These are phyloP conservation scores for Aspergillus sergii DNA, from an alignment of 2,329 filamentous ascomycete genomes.

Conservation along the genomic window DNA sequence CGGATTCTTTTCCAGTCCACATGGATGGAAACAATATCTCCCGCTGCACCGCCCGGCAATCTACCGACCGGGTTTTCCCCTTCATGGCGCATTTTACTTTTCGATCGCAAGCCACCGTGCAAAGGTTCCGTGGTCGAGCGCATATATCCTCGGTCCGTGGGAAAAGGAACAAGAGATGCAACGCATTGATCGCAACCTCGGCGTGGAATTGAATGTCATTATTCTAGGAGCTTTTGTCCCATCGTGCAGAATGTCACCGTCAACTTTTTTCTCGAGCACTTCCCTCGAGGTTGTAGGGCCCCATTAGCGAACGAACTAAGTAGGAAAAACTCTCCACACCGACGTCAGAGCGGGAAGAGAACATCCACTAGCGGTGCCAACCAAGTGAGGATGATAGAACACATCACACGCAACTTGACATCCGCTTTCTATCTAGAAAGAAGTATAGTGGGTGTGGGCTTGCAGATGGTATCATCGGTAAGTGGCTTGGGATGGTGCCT, in stretches of 20 bases:
- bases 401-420: constrained; percentile 2
- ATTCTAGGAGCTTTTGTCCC: background rate
- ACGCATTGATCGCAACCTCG: background rate
- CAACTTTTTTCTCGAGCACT: background rate
- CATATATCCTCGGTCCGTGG: background rate
- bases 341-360: constrained; percentile 1
- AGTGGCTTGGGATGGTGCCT: background rate
- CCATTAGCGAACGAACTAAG: background rate
- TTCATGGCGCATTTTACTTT: background rate
- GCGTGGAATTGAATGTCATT: background rate
- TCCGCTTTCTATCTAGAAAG: background rate
- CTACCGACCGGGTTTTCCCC: background rate
- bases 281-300: background rate
- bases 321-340: background rate
- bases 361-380: background rate
- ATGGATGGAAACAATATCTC: background rate
- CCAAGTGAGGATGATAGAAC: background rate
- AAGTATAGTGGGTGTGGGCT: background rate
- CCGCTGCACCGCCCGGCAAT: background rate
- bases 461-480: background rate
- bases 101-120: background rate
- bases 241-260: background rate
- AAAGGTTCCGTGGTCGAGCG: background rate
- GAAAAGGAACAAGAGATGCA: background rate
- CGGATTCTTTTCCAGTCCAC: constrained; percentile 3